phyloP scores from a whole-genome alignment of 2,329 filamentous ascomycete species.

The Neonectria coccinea region DNA sequence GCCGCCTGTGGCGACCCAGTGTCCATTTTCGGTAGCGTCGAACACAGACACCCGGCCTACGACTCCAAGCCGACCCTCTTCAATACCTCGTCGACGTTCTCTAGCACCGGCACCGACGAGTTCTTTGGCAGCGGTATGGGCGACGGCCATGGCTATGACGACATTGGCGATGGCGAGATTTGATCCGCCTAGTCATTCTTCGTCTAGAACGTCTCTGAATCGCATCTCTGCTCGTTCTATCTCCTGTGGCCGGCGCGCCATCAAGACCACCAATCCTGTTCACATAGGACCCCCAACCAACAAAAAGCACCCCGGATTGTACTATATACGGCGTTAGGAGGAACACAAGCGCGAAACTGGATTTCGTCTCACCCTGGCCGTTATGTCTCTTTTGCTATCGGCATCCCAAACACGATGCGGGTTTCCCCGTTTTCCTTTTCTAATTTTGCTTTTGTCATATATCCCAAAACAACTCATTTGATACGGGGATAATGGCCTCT shows the following conservation, averaged over 20 bases:
- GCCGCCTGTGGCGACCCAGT: slow-evolving; percentile 2
- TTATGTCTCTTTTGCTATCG: slow-evolving; percentile 5
- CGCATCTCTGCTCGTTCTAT: slow-evolving; percentile 7
- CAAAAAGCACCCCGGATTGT: neutral
- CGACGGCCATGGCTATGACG: slow-evolving; percentile 29
- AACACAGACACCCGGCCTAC: slow-evolving; percentile 28
- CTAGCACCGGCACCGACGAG: slow-evolving; percentile 26
- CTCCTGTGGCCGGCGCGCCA: slow-evolving; percentile 13
- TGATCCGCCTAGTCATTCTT: slow-evolving; percentile 33
- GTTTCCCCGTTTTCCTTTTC: neutral
- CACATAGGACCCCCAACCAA: neutral
- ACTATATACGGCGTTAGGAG: slow-evolving; percentile 18
- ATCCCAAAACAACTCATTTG: neutral
- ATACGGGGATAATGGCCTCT: neutral
- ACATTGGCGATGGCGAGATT: slow-evolving; percentile 53
- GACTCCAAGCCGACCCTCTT: slow-evolving; percentile 4
- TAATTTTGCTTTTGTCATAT: slow-evolving; percentile 3
- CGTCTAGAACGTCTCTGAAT: neutral
- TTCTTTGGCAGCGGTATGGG: slow-evolving; percentile 29
- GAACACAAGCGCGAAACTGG: neutral
- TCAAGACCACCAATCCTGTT: neutral
- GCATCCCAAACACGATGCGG: neutral
- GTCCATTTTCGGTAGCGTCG: slow-evolving; percentile 42
- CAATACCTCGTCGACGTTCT: slow-evolving; percentile 17
- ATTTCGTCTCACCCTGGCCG: neutral